A percentile compares a stretch with the other conserved stretches of the same genome.
phyloP scores from a whole-genome alignment of 495 filamentous ascomycete species.

The Annulohypoxylon maeteangense region DNA sequence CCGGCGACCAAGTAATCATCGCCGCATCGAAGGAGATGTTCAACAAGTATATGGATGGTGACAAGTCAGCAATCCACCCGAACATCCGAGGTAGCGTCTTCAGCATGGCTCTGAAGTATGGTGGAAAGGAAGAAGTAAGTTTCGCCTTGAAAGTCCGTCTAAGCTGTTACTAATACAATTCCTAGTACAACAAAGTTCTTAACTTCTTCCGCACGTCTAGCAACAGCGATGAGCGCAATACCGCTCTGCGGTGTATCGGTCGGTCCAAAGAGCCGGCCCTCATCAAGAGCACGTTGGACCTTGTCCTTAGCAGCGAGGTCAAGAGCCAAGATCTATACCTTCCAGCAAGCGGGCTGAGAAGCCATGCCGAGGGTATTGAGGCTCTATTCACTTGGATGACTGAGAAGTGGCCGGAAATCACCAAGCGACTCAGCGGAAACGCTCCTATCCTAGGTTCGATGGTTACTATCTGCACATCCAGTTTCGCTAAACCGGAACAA shows the following conservation, averaged over 20 bases:
- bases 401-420: conserved; percentile 83
- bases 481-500: conserved; percentile 82
- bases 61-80: conserved; percentile 75
- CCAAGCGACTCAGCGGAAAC: conserved; percentile 69
- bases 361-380: conserved; percentile 79
- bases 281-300: conserved; percentile 79
- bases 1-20: conserved; percentile 70
- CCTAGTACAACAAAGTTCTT: conserved; percentile 78
- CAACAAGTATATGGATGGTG: conserved; percentile 72
- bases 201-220: conserved; percentile 86
- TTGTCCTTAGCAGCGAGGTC: conserved; percentile 83
- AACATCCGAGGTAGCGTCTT: conserved; percentile 78
- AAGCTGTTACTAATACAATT: conserved; percentile 36
- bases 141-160: conserved; percentile 4
- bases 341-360: conserved; percentile 79
- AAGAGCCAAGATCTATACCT: conserved; percentile 98
- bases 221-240: conserved; percentile 93
- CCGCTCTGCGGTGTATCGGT: conserved; percentile 88
- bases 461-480: conserved; percentile 82
- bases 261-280: conserved; percentile 79
- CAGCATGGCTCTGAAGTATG: conserved; percentile 75
- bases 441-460: conserved; percentile 91
- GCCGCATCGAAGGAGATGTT: conserved; percentile 78
- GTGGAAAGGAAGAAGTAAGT: conserved; percentile 75
- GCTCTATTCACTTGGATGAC: conserved; percentile 86